A percentile compares a stretch with the other conserved stretches of the same genome.
Conservation (phyloP, 345 rosid species). For the Eucalyptus marginata region DNA sequence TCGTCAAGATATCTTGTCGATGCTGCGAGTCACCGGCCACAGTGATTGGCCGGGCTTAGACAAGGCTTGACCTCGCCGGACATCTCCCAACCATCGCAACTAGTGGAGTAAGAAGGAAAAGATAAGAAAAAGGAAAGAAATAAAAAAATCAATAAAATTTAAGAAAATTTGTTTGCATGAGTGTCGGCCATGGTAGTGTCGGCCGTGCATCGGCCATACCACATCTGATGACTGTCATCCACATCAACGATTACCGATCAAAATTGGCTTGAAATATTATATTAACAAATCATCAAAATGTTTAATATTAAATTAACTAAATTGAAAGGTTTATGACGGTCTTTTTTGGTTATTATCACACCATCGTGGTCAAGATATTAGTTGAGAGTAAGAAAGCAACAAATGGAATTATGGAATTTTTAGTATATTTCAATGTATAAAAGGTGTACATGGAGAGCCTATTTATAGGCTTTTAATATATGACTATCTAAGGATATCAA, state of each 20-base stretch:
- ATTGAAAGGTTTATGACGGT: not conserved
- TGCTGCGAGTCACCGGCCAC: not conserved
- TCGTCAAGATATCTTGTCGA: not conserved
- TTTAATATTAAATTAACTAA: not conserved
- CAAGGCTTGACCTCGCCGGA: not conserved
- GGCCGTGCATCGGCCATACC: too few relatives aligned
- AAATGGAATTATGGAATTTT: not conserved
- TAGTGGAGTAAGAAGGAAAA: not conserved
- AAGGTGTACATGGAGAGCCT: not conserved
- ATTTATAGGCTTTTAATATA: too few relatives aligned
- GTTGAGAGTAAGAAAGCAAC: not conserved
- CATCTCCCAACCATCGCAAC: not conserved
- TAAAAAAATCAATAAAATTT: not conserved
- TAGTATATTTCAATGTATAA: too few relatives aligned
- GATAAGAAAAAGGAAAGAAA: too few relatives aligned
- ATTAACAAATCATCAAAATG: not conserved
- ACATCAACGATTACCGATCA: accelerated
- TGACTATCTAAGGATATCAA: not conserved
- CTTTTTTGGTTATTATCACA: not conserved
- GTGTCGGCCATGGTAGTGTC: too few relatives aligned
- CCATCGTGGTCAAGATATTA: not conserved
- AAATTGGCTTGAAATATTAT: accelerated
- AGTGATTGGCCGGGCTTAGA: not conserved
- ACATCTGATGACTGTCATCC: accelerated
- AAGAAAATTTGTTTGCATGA: too few relatives aligned